Evolutionary conservation across 768 basidiomycete species (phyloP).

Genomic region (Rhodocollybia butyracea): DNA sequence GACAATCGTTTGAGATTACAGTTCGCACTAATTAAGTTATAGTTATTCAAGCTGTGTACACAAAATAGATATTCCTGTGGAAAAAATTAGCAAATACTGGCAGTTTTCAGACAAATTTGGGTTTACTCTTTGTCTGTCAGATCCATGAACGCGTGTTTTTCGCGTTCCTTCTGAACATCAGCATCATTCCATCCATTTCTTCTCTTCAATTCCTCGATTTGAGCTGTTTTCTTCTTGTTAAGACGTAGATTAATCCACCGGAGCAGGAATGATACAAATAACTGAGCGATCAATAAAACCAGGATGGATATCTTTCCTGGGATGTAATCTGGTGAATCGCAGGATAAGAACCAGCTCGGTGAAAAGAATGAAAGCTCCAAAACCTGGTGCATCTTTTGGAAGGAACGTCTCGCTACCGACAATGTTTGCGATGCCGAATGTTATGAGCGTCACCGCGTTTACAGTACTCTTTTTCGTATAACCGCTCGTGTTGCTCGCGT

Average conservation of each 20-base stretch:
- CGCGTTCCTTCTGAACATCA: conserved; percentile 57
- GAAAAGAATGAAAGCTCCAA: too few species aligned
- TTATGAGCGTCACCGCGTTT: conserved; percentile 54
- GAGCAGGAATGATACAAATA: conserved; percentile 44
- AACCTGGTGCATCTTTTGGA: conserved; percentile 57
- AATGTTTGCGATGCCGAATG: conserved; percentile 58
- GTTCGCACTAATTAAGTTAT: too few species aligned
- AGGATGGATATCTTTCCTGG: conserved; percentile 68
- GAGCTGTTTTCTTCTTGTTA: conserved; percentile 43
- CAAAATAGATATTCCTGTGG: conserved; percentile 55
- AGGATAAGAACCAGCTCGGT: too few species aligned
- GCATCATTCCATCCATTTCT: conserved; percentile 53
- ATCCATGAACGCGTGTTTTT: conserved; percentile 62
- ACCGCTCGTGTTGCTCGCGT: conserved; percentile 60
- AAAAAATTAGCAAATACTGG: too few species aligned
- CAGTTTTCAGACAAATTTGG: too few species aligned
- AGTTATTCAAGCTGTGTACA: conserved; percentile 43
- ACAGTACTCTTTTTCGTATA: conserved; percentile 70
- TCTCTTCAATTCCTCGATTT: conserved; percentile 41
- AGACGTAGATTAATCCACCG: conserved; percentile 53
- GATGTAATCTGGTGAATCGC: too few species aligned
- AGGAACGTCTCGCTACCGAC: conserved; percentile 63
- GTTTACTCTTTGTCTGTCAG: conserved; percentile 62
- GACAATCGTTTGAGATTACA: too few species aligned
- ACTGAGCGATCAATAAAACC: conserved; percentile 51